Percentiles rank a stretch among this genome's conserved stretches.
phyloP scores from a whole-genome alignment of 164 flowering plant genomes.

The Aristolochia contorta region DNA sequence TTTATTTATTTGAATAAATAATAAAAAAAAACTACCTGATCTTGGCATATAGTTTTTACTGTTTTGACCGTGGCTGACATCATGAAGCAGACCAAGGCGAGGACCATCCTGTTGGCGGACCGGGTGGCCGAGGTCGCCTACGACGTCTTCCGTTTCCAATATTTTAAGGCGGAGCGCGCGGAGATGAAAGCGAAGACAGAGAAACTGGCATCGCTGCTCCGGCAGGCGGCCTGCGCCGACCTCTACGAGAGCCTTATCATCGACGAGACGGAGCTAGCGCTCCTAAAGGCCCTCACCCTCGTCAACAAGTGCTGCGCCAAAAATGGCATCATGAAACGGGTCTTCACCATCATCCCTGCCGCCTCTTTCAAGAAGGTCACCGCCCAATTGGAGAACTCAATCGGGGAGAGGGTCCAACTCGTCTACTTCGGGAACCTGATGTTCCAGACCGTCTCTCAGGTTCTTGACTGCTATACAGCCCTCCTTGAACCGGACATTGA shows the following conservation, averaged over 20 bases:
- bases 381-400: no score
- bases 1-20: no score
- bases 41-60: no score
- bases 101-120: slow-evolving; percentile 66
- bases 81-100: slow-evolving; percentile 63
- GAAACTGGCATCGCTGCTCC: slow-evolving; percentile 55
- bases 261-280: no score
- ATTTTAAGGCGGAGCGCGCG: slow-evolving; percentile 46
- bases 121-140: slow-evolving; percentile 50
- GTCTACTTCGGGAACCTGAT: slow-evolving; percentile 64
- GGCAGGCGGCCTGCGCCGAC: slow-evolving; percentile 72
- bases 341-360: no score
- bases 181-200: slow-evolving; percentile 67
- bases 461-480: slow-evolving; percentile 49
- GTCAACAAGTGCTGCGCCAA: slow-evolving; percentile 58
- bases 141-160: slow-evolving; percentile 32
- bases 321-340: slow-evolving; percentile 42
- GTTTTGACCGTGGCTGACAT: slow-evolving; percentile 61
- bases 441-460: no score
- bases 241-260: slow-evolving; percentile 76
- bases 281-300: slow-evolving; percentile 56
- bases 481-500: slow-evolving; percentile 63
- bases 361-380: no score
- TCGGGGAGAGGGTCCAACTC: slow-evolving; percentile 59
- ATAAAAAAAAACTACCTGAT: no score